These are phyloP conservation scores for Pulveroboletus sp. DNA, from an alignment of 768 basidiomycete genomes.

Conservation along the genomic window DNA sequence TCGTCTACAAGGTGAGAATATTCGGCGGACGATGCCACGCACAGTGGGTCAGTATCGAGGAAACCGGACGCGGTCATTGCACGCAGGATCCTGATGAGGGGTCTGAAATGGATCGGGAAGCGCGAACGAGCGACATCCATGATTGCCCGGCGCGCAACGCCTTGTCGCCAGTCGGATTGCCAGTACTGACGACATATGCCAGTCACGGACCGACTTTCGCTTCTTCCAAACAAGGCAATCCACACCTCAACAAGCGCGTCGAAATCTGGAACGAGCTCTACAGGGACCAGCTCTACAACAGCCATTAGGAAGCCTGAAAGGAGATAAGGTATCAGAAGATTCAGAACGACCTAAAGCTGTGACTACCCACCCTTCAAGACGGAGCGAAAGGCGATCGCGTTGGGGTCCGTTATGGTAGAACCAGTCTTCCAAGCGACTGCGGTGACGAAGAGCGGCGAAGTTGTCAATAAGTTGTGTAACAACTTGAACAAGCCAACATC, in stretches of 20 bases:
- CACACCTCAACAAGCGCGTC: conserved; percentile 69
- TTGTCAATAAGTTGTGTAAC: conserved; percentile 55
- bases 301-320: conserved; percentile 68
- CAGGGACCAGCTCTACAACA: conserved; percentile 66
- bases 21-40: conserved; percentile 41
- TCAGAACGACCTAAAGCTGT: not conserved
- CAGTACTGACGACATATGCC: conserved; percentile 81
- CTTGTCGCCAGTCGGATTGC: conserved; percentile 68
- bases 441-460: conserved; percentile 74
- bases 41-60: conserved; percentile 67
- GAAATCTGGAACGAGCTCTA: conserved; percentile 76
- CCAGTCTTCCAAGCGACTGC: conserved; percentile 64
- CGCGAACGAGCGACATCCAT: conserved; percentile 79
- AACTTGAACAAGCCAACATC: conserved; percentile 59
- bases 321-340: conserved; percentile 2
- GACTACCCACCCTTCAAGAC: conserved; percentile 70
- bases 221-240: conserved; percentile 76
- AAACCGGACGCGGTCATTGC: conserved; percentile 76
- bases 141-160: conserved; percentile 67
- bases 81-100: conserved; percentile 67
- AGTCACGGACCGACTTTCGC: conserved; percentile 54
- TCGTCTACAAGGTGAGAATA: conserved; percentile 38
- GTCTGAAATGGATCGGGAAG: conserved; percentile 75
- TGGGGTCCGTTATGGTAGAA: conserved; percentile 68
- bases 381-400: conserved; percentile 74